A percentile compares a stretch with the other conserved stretches of the same genome.
phyloP scores from a whole-genome alignment of 2,329 filamentous ascomycete species.

The Apiospora arundinis region DNA sequence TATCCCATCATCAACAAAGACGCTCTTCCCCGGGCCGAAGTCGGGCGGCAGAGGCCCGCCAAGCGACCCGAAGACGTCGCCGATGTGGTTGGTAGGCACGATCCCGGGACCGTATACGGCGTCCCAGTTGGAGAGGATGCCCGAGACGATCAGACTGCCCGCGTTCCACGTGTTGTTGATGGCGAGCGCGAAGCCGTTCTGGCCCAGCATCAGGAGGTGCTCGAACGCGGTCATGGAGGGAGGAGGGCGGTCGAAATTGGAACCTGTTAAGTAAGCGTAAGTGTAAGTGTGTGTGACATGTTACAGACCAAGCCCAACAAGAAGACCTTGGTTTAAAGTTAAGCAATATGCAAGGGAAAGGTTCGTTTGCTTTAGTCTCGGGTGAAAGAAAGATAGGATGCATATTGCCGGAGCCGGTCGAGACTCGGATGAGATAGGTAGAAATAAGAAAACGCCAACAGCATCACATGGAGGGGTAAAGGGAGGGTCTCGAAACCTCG shows the following conservation, averaged over 20 bases:
- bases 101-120: conserved; percentile 63
- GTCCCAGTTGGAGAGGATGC: conserved; percentile 68
- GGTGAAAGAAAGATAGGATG: background rate
- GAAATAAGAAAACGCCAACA: background rate
- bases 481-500: background rate
- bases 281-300: background rate
- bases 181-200: conserved; percentile 69
- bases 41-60: conserved; percentile 63
- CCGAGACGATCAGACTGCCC: conserved; percentile 68
- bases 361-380: background rate
- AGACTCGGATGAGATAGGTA: background rate
- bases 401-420: background rate
- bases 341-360: background rate
- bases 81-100: conserved; percentile 67
- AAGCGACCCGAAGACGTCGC: conserved; percentile 73
- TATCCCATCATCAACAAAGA: conserved; percentile 22
- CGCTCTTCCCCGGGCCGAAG: conserved; percentile 62
- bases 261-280: conserved; percentile 45
- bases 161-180: conserved; percentile 71
- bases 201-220: conserved; percentile 65
- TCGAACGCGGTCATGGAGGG: conserved; percentile 60
- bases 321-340: background rate
- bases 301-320: background rate
- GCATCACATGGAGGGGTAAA: background rate
- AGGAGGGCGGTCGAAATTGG: conserved; percentile 75